Conservation (phyloP, 306 rosid species). For the Cicer yamashitae region DNA sequence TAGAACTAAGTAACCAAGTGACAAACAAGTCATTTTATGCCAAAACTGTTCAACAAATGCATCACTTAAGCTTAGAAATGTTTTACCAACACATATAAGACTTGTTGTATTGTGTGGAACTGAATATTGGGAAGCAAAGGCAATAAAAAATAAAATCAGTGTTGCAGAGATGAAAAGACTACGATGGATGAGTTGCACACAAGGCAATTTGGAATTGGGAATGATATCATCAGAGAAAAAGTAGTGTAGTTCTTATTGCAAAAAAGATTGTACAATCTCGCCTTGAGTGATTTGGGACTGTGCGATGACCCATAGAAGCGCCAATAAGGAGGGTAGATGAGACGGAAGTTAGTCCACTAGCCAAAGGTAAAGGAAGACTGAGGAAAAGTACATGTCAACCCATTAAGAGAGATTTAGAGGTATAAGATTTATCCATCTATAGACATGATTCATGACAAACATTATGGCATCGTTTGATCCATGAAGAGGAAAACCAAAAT, state of each 20-base stretch:
- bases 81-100: not conserved
- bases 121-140: not conserved
- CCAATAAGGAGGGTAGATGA: not conserved
- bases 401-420: not conserved
- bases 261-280: not conserved
- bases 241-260: not conserved
- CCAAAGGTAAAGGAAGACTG: not conserved
- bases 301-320: not conserved
- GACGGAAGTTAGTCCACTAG: not conserved
- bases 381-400: not conserved
- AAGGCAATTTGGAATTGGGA: not conserved
- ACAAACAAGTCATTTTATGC: conserved; percentile 25
- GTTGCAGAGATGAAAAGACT: not conserved
- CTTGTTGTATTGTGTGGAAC: not conserved
- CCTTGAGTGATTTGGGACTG: not conserved
- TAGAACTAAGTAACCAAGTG: conserved; percentile 44
- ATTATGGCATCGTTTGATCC: not conserved
- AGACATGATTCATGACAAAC: conserved; percentile 5
- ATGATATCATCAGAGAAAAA: too few species aligned
- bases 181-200: not conserved
- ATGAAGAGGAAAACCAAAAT: conserved; percentile 8
- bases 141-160: not conserved
- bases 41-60: conserved; percentile 13
- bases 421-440: not conserved
- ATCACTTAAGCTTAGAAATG: conserved; percentile 8